Evolutionary conservation across 805 yeast species (phyloP).

Genomic region (Ogataea parapolymorpha): DNA sequence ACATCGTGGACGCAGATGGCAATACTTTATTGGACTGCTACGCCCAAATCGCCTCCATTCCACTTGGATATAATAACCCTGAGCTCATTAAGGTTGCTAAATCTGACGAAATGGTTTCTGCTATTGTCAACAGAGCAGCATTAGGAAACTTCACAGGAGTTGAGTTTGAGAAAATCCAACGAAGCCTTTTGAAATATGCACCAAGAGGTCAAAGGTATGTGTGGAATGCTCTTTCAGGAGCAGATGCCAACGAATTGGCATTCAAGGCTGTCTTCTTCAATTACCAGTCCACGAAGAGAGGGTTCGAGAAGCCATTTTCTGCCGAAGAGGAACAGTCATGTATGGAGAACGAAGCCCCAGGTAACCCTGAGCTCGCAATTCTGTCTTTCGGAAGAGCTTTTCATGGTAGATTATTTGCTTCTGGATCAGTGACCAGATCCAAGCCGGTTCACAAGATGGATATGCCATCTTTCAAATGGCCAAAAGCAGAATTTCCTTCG

Average conservation of each 20-base stretch:
- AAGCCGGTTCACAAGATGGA: slow-evolving; percentile 93
- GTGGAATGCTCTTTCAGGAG: slow-evolving; percentile 81
- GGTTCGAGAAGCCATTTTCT: slow-evolving; percentile 56
- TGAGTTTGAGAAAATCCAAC: slow-evolving; percentile 49
- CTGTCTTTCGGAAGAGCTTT: slow-evolving; percentile 84
- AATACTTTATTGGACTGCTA: slow-evolving; percentile 71
- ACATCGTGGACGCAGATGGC: slow-evolving; percentile 78
- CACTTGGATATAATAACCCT: slow-evolving; percentile 85
- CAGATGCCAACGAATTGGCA: slow-evolving; percentile 87
- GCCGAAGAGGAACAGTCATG: slow-evolving; percentile 65
- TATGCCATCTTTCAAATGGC: slow-evolving; percentile 95
- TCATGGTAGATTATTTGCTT: slow-evolving; percentile 94
- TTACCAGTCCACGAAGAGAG: slow-evolving; percentile 68
- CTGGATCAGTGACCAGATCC: slow-evolving; percentile 87
- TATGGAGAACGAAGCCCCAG: slow-evolving; percentile 84
- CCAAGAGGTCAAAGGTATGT: slow-evolving; percentile 73
- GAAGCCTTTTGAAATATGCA: slow-evolving; percentile 66
- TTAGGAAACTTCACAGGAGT: slow-evolving; percentile 75
- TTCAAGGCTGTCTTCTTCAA: slow-evolving; percentile 86
- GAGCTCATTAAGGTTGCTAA: slow-evolving; percentile 64
- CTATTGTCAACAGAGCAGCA: slow-evolving; percentile 81
- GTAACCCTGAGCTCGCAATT: slow-evolving; percentile 82
- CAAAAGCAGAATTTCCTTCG: slow-evolving; percentile 86
- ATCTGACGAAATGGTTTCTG: slow-evolving; percentile 66
- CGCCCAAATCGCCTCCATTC: slow-evolving; percentile 82